Base-by-base conservation (phyloP, 495 filamentous ascomycete genomes). In the Letharia lupina region DNA sequence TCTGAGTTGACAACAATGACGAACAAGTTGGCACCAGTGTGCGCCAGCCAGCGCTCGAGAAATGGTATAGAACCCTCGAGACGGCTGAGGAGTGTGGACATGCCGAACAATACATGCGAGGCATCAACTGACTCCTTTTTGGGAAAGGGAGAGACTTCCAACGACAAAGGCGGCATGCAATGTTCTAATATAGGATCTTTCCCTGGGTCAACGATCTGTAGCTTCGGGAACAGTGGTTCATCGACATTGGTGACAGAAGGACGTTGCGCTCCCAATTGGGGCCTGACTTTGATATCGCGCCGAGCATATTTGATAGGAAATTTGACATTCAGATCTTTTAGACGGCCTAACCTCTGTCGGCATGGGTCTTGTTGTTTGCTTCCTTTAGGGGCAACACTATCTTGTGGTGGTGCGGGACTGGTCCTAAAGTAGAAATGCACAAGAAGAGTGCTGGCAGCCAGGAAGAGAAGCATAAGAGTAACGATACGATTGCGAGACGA, bases 21-120 rank as follows among this genome's bases (percentile, higher is more conserved):
- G 37, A 87, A 78, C 3, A 90, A 81, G 42, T 78, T 80, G 10
- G 83, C 79, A 11, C 77, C 75, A 0, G 83, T 84, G 28, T 81
- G 75, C 1, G 83, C 75, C 6, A 87, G 81, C 87, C 87, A 89
- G 70, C 87, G 85, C 16, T 77, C 68, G 45, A 89, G 84, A 37
- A 78, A 77, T 37, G 81, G 73, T 15, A 87, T 74, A 3, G 83
- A 86, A 18, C 81, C 78, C 52, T 81, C 77, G 65, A 90, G 73
- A 42, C 86, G 79, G 6, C 75, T 73, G 56, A 84, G 74, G 10
- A 78, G 81, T 20, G 86, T 87, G 3, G 86, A 82, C 1, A 90
- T 81, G 66, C 85, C 87, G 67, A 87, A 85, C 58, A 85, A 75
- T 52, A 87, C 75, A 62, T 78, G 71, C 8, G 83, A 84, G 11